Conservation (phyloP, 192 early-diverging fungal genomes). For the Nowakowskiella sp. region DNA sequence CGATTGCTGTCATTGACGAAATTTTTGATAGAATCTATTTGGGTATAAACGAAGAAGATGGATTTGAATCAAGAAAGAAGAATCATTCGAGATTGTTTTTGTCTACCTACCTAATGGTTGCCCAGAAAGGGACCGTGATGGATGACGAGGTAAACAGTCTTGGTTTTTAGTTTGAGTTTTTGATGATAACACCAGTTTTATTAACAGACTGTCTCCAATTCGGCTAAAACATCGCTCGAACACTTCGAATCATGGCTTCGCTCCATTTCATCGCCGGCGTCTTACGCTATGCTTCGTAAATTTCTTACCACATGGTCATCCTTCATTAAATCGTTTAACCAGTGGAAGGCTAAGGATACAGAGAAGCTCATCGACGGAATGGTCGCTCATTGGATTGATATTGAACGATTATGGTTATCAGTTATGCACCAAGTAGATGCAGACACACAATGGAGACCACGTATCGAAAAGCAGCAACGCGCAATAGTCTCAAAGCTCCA, state of each 20-base stretch:
- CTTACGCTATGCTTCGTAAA: neutral
- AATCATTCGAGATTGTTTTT: slow-evolving; percentile 61
- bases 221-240: slow-evolving; percentile 21
- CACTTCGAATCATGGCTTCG: slow-evolving; percentile 32
- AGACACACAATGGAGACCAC: slow-evolving; percentile 48
- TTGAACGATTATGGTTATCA: slow-evolving; percentile 55
- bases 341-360: slow-evolving; percentile 64
- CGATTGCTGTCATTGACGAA: slow-evolving; percentile 30
- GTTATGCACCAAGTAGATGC: slow-evolving; percentile 44
- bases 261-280: neutral
- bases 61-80: slow-evolving; percentile 9
- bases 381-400: slow-evolving; percentile 58
- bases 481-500: slow-evolving; percentile 30
- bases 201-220: slow-evolving; percentile 22
- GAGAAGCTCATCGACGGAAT: slow-evolving; percentile 53
- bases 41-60: slow-evolving; percentile 17
- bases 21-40: too few species aligned
- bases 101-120: slow-evolving; percentile 62
- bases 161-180: slow-evolving; percentile 2
- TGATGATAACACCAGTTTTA: slow-evolving; percentile 5
- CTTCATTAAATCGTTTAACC: slow-evolving; percentile 58
- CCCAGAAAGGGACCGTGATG: slow-evolving; percentile 50
- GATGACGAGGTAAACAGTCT: slow-evolving; percentile 44
- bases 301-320: slow-evolving; percentile 50
- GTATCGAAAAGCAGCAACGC: slow-evolving; percentile 55